Evolutionary conservation across 2,329 filamentous ascomycete species (phyloP), one percentile per base, ranked within the genome.

Genomic region (Falciphora oryzae): DNA sequence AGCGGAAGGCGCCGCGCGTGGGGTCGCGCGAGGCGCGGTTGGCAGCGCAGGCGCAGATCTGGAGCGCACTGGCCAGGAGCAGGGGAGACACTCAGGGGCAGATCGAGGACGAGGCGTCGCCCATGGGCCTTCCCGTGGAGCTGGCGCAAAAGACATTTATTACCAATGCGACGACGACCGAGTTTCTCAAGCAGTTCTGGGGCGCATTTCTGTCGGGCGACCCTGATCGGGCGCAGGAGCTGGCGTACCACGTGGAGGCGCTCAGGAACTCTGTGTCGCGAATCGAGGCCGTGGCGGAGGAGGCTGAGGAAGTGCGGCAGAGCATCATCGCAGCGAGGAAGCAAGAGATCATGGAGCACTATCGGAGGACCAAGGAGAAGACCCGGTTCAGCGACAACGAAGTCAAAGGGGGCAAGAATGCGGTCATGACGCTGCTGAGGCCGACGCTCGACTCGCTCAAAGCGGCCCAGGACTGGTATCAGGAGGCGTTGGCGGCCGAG

Each of bases 131-230:
- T 29, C 79, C 88, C 4, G 71, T 78, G 1, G 80, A 84, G 1
- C 78, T 90, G 27, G 79, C 85, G 4, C 81, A 87, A 58, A 85
- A 85, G 64, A 87, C 85, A 69, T 78, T 77, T 57, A 76, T 87
- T 64, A 97, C 94, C 0, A 93, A 98, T 74, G 93, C 93, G 63
- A 99, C 95, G 0, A 96, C 92, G 0, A 89, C 91, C 53, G 95
- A 99, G 73, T 99, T 98, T 72, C 80, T 99, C n/a, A 91, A 94
- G 71, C 96, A 98, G 75, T 99, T 99, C 79, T 99, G 94, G 94
- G 85, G 86, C 44, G 88, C 93, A 0, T 99, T 96, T 72, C 83
- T 96, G 31, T 97, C 93, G 0, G 94, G 93, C 18, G 92, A 97
- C 72, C 79, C 91, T 1, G 89, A 92, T 66, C 88, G 92, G 44